Evolutionary conservation across 768 basidiomycete genomes (phyloP), one percentile per base, ranked within the genome.

Genomic region (Podaxis sp.): DNA sequence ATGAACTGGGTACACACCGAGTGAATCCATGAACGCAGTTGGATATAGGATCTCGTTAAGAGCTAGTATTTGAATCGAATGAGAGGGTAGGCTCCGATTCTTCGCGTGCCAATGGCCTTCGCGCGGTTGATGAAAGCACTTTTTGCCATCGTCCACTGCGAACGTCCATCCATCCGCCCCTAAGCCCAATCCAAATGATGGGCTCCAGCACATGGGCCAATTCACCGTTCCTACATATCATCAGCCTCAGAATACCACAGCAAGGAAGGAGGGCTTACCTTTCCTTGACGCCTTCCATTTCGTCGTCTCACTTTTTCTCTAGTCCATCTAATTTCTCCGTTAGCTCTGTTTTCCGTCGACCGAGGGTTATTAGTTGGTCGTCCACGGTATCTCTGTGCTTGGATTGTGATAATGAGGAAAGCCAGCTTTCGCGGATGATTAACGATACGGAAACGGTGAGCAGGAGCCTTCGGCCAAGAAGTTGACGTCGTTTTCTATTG

Each of bases 401-500:
- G 0, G 86, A 81, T 63, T 87, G 79, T 63, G 80, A 90, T 20
- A 89, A 79, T 0, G 90, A 88, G 1, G 84, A 82, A 0, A 93
- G 88, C 82, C 84, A 95, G 26, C 87, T 78, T 72, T 94, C 93
- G 2, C 87, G 87, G 10, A 93, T 63, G 61, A 95, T 93, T 4
- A 94, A 78, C 0, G 74, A 74, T 2, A 88, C 86, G 0, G 93
- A 91, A 2, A 95, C 93, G 20, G 77, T 70, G 69, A 95, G 93
- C 3, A 95, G 81, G 66, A 95, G 0, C 90, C 90, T 73, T 95
- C 93, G 0, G 93, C 93, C 3, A 95, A 78, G 4, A 87, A 80
- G 66, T 93, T 95, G 15, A 92, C 90, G 20, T 93, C 93, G 67
- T 89, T 92, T 63, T 93, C 91, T 63, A 94, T 90, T 0, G 93